phyloP scores from a whole-genome alignment of 345 rosid species.

The Eucalyptus tenuipes region DNA sequence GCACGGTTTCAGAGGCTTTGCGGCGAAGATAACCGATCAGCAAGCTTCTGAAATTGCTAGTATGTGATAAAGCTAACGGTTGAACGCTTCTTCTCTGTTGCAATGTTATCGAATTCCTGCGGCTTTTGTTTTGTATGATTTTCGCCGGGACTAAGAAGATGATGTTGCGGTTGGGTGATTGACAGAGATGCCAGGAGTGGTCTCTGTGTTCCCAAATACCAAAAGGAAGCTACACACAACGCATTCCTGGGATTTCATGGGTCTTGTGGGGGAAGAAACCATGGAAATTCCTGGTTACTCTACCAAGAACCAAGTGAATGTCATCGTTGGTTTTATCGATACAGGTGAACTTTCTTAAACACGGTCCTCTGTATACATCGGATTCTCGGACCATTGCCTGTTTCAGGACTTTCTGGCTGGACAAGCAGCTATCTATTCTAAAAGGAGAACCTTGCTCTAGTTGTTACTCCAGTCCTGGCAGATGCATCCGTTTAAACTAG shows the following conservation, averaged over 20 bases:
- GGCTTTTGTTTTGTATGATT: not conserved
- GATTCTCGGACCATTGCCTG: not conserved
- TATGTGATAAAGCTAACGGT: not conserved
- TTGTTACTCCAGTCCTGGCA: not conserved
- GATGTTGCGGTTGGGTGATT: not conserved
- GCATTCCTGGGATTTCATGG: slow-evolving; percentile 58
- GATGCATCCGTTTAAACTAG: not conserved
- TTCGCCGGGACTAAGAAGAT: not conserved
- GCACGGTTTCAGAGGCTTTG: slow-evolving; percentile 39
- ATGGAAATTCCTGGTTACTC: slow-evolving; percentile 41
- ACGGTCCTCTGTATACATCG: not conserved
- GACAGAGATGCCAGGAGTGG: slow-evolving; percentile 43
- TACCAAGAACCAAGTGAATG: slow-evolving; percentile 34
- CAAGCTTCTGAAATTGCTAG: slow-evolving; percentile 32
- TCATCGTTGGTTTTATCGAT: slow-evolving; percentile 37
- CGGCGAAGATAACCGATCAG: slow-evolving; percentile 26
- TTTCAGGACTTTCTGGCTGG: not conserved
- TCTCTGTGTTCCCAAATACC: slow-evolving; percentile 37
- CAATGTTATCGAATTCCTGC: not conserved
- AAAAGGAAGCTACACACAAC: slow-evolving; percentile 42
- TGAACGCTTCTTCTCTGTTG: not conserved
- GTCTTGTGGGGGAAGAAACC: slow-evolving; percentile 29
- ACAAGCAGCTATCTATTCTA: not conserved
- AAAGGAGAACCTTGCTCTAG: not conserved
- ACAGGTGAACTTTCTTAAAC: slow-evolving; percentile 17